A percentile compares a stretch with the other conserved stretches of the same genome.
Evolutionary conservation across 176 grass and related monocot genomes (phyloP).

Genomic region (Aegilops bicornis): DNA sequence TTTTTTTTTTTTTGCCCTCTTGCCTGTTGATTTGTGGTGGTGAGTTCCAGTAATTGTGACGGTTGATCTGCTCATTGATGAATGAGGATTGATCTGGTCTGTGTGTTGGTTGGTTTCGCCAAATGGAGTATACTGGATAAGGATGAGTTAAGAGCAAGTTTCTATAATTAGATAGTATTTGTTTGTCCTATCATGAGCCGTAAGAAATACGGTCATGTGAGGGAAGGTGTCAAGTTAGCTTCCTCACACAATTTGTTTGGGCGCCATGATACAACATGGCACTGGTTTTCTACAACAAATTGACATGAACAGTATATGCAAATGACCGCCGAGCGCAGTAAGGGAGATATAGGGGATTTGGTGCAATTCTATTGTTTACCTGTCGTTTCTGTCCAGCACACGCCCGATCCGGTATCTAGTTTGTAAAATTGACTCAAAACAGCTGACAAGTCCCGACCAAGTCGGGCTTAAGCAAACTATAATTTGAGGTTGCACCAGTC

Average conservation of each 20-base stretch:
- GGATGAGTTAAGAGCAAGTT: background rate
- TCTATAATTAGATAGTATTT: background rate
- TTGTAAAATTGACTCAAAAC: background rate
- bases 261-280: background rate
- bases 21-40: background rate
- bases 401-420: background rate
- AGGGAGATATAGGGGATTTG: background rate
- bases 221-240: background rate
- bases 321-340: background rate
- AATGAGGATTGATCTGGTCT: conserved; percentile 22
- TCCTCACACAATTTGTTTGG: background rate
- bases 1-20: background rate
- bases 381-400: background rate
- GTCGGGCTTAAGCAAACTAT: conserved; percentile 3
- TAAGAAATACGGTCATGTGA: background rate
- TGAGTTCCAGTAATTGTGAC: background rate
- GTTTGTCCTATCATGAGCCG: background rate
- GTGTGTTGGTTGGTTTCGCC: conserved; percentile 20
- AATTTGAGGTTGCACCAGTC: conserved; percentile 1
- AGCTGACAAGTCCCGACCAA: background rate
- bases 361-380: background rate
- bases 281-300: background rate
- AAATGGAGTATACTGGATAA: conserved; percentile 27
- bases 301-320: background rate
- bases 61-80: background rate